These are phyloP conservation scores for Picochlorum sp. DNA, from an alignment of 139 green algal species.

Conservation along the genomic window DNA sequence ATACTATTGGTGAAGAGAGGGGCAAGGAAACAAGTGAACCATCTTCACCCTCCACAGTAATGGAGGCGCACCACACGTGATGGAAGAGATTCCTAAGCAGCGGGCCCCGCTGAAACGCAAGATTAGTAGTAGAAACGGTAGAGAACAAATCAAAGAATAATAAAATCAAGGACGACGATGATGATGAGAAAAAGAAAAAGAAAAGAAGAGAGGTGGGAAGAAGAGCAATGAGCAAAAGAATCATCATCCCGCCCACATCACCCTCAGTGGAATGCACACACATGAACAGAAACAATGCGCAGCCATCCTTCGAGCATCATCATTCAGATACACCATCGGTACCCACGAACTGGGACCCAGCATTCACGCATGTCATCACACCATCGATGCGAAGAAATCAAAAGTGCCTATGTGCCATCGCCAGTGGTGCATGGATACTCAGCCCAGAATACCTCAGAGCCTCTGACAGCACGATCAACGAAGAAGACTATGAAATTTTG, in stretches of 20 bases:
- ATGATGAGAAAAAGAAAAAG: not conserved
- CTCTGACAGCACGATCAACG: not conserved
- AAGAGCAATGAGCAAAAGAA: not conserved
- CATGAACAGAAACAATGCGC: not conserved
- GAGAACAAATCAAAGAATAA: not conserved
- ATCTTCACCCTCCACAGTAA: not conserved
- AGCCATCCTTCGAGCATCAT: not conserved
- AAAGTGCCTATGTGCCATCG: conserved; percentile 9
- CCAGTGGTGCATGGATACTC: conserved; percentile 12
- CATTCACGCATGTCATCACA: conserved; percentile 11
- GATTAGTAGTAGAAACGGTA: not conserved
- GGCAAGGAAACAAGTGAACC: not conserved
- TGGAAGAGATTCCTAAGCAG: not conserved
- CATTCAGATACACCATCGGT: not conserved
- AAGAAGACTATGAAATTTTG: not conserved
- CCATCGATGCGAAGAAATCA: conserved; percentile 1
- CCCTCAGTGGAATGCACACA: conserved; percentile 11
- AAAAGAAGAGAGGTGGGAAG: not conserved
- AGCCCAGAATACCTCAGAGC: not conserved
- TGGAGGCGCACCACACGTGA: not conserved
- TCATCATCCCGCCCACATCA: not conserved
- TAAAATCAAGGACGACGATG: not conserved
- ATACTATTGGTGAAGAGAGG: not conserved
- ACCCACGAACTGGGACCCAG: not conserved
- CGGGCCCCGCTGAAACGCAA: not conserved